Evolutionary conservation across 331 rosid species (phyloP), one percentile per base, ranked within the genome.

Genomic region (Malus hybrid): DNA sequence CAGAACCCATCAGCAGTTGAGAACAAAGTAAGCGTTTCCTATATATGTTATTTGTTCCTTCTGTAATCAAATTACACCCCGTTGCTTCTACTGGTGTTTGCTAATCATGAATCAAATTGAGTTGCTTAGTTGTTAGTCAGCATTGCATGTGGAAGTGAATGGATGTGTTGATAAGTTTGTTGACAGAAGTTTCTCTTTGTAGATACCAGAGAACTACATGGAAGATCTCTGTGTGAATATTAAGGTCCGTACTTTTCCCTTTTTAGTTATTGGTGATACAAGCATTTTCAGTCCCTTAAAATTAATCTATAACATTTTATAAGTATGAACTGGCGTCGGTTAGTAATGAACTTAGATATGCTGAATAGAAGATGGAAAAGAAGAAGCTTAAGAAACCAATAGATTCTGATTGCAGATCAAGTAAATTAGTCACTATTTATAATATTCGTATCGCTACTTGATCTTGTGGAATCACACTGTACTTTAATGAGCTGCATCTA

Each of bases 161-260:
- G 68, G 29, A 55, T 36, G 5, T 32, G 19, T 42, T 65, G 22
- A 64, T 61, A 12, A 42, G 22, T 70, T 64, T 67, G 52, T 69
- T 88, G 61, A 75, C 66, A 69, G 31, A 65, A 24, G 36, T 12
- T 42, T 75, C 69, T 75, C 12, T 84, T 76, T 79, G 50, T 84
- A 91, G 98, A 82, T 83, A 76, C 74, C 84, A 1, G 91, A 87
- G 32, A 75, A 79, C 78, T 62, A 76, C 81, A 70, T 79, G 91
- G 96, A 87, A 85, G 89, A 86, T 46, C 85, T 85, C n/a, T 85
- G 84, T 76, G 84, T 83, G 73, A 83, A 86, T 83, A 92, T 92
- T 71, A 90, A 90, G 99, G 99, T 55, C 22, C 61, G 61, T 19
- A 44, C 52, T 12, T 44, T 44, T 44, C 52, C 6, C 52, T 1